These are phyloP conservation scores for Viola pubescens DNA, from an alignment of 441 rosid genomes.

Conservation along the genomic window DNA sequence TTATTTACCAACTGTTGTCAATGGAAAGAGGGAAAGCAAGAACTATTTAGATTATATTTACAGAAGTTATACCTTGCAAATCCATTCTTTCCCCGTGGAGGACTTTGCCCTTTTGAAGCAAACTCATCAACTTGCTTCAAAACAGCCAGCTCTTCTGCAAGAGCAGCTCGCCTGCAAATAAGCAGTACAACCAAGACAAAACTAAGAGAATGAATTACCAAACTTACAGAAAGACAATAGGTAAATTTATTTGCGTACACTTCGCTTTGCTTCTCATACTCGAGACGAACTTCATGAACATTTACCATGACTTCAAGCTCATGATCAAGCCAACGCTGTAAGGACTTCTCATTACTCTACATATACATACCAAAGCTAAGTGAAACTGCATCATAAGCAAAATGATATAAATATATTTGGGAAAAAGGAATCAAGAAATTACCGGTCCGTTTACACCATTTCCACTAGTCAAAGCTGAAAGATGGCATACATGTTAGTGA, in stretches of 20 bases:
- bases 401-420: not conserved
- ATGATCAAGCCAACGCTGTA: slow-evolving; percentile 92
- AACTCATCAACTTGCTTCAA: slow-evolving; percentile 88
- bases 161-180: slow-evolving; percentile 73
- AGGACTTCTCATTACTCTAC: slow-evolving; percentile 80
- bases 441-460: slow-evolving; percentile 87
- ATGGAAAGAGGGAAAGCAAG: not conserved
- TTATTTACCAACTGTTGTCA: slow-evolving; percentile 1
- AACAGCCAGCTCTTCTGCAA: slow-evolving; percentile 85
- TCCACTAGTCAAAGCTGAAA: slow-evolving; percentile 67
- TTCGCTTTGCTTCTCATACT: slow-evolving; percentile 96
- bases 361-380: slow-evolving; percentile 16
- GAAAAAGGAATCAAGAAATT: slow-evolving; percentile 13
- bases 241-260: slow-evolving; percentile 51
- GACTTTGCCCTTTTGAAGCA: slow-evolving; percentile 82
- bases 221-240: not conserved
- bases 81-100: slow-evolving; percentile 93
- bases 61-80: slow-evolving; percentile 58
- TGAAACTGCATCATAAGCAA: slow-evolving; percentile 7
- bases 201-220: not conserved
- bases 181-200: slow-evolving; percentile 15
- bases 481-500: slow-evolving; percentile 27
- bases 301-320: slow-evolving; percentile 97
- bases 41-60: slow-evolving; percentile 5
- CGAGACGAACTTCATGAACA: slow-evolving; percentile 96